Base-by-base conservation (phyloP, 2,329 filamentous ascomycete genomes). In the Didymella sp. region DNA sequence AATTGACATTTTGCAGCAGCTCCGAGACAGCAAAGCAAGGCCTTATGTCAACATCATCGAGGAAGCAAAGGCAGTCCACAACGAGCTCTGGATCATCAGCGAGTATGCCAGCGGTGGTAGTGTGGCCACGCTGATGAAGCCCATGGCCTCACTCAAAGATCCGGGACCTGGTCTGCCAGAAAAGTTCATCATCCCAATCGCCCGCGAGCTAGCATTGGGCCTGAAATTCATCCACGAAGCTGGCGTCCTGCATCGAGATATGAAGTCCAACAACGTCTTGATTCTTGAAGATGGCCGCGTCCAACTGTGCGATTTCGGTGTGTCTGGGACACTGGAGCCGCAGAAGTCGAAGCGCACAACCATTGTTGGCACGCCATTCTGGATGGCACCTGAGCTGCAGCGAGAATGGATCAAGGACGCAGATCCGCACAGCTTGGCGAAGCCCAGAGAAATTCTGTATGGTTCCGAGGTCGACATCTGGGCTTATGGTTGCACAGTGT, bases 41-140 rank as follows among this genome's bases (percentile, higher is more conserved):
- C 94, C 94, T 70, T 95, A 95, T 73, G 87, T 96, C 77, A 95
- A 94, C 72, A 84, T 88, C 66, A 89, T 94, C 48, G 87, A 93
- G 66, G 90, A 93, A 63, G 90, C 90, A 4, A 82, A 93, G 19
- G 87, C 89, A 8, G 86, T 94, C 33, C 89, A 89, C 38, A 87
- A 89, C 65, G 86, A 91, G 58, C 88, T 96, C 79, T 96, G 91
- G 91, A 91, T 95, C 80, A 86, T 95, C 53, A 93, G 89, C 57
- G 90, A 95, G 77, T 92, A 93, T 74, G 93, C 91, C 67, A 90
- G 89, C 6, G 91, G 91, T 60, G 91, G 91, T 45, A 95, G 91
- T 73, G 88, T 96, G 6, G 81, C 85, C 56, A 88, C 86, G 8
- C 68, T 89, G 65, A 85, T 87, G 80, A 79, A 81, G 58, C 82